Percentiles rank a stretch among this genome's conserved stretches.
Conservation (phyloP, 345 rosid genomes). For the Citrus trifoliata region DNA sequence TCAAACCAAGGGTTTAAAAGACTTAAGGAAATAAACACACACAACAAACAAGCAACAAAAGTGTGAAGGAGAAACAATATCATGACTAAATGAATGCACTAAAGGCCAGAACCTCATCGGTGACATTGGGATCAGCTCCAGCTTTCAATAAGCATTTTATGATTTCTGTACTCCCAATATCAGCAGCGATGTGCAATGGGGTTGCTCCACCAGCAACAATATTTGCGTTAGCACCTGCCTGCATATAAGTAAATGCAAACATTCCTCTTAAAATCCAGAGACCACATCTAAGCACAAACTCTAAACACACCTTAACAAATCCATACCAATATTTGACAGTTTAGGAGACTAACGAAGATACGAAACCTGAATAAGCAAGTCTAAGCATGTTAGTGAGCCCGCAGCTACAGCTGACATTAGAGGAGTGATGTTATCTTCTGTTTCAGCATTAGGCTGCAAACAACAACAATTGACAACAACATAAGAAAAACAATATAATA, state of each 20-base stretch:
- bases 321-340: neutral
- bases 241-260: constrained; percentile 21
- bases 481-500: neutral
- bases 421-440: constrained; percentile 83
- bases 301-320: neutral
- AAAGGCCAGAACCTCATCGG: constrained; percentile 56
- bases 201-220: constrained; percentile 85
- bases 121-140: constrained; percentile 75
- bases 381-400: constrained; percentile 70
- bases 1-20: neutral
- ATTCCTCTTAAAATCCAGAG: neutral
- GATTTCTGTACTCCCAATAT: constrained; percentile 61
- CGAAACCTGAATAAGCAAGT: constrained; percentile 70
- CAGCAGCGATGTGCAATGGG: constrained; percentile 90
- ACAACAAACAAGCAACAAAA: neutral
- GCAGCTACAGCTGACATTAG: constrained; percentile 91
- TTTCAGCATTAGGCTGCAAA: constrained; percentile 85
- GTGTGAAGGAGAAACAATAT: neutral
- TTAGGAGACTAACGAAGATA: constrained; percentile 13
- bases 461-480: neutral
- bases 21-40: neutral
- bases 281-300: neutral
- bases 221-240: constrained; percentile 86
- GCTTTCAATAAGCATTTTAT: constrained; percentile 70
- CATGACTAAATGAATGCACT: constrained; percentile 1